Evolutionary conservation across 164 flowering plant species (phyloP).

Genomic region (Tinospora cordifolia): DNA sequence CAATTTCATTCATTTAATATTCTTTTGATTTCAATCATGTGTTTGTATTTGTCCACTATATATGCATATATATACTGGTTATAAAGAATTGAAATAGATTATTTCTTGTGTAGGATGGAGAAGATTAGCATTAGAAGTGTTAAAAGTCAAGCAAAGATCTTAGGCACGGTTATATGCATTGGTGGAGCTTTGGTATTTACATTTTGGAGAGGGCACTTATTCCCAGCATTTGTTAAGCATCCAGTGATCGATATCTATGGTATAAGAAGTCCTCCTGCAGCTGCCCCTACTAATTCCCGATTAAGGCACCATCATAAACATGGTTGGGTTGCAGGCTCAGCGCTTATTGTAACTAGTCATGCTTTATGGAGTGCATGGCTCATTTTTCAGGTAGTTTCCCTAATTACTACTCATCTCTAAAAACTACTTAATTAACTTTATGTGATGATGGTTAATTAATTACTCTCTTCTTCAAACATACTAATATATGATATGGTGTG

Average conservation of each 20-base stretch:
- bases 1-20: no score
- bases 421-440: no score
- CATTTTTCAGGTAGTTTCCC: slow-evolving; percentile 30
- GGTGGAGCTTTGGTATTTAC: slow-evolving; percentile 46
- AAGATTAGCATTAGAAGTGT: slow-evolving; percentile 17
- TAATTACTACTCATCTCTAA: background rate
- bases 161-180: slow-evolving; percentile 32
- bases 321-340: slow-evolving; percentile 41
- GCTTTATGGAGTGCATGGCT: slow-evolving; percentile 32
- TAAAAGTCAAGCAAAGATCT: slow-evolving; percentile 34
- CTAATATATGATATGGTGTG: no score
- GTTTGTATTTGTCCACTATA: no score
- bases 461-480: no score
- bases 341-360: slow-evolving; percentile 22
- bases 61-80: no score
- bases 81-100: background rate
- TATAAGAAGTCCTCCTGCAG: background rate
- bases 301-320: slow-evolving; percentile 15
- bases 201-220: slow-evolving; percentile 24
- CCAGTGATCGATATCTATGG: slow-evolving; percentile 22
- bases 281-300: no score
- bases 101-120: slow-evolving; percentile 35
- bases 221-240: slow-evolving; percentile 20
- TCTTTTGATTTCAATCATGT: no score
- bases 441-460: no score